A percentile compares a stretch with the other conserved stretches of the same genome.
phyloP scores from a whole-genome alignment of 1,139 yeast species.

The Yamadazyma mexicana region DNA sequence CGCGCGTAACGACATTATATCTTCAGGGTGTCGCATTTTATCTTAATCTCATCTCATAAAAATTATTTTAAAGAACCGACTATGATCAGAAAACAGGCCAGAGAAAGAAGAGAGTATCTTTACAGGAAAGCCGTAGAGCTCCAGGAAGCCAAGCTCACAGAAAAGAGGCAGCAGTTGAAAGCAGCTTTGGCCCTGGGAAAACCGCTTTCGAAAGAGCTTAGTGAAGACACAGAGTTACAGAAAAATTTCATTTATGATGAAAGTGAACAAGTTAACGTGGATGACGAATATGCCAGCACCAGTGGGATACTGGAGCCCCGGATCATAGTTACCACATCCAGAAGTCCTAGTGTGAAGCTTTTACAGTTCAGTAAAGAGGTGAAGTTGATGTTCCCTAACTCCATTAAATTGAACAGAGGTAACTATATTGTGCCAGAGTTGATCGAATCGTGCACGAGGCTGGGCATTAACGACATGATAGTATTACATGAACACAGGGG shows the following conservation, averaged over 20 bases:
- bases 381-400: slow-evolving; percentile 84
- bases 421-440: slow-evolving; percentile 82
- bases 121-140: slow-evolving; percentile 86
- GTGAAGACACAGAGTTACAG: slow-evolving; percentile 82
- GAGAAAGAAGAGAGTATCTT: slow-evolving; percentile 91
- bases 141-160: slow-evolving; percentile 83
- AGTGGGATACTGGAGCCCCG: slow-evolving; percentile 94
- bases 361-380: slow-evolving; percentile 93
- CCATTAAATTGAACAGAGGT: slow-evolving; percentile 90
- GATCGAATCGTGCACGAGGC: slow-evolving; percentile 75
- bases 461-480: slow-evolving; percentile 75
- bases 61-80: not conserved
- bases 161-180: slow-evolving; percentile 82
- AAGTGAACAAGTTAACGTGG: slow-evolving; percentile 61
- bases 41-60: slow-evolving; percentile 13
- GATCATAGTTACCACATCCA: slow-evolving; percentile 86
- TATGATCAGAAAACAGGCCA: slow-evolving; percentile 85
- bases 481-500: slow-evolving; percentile 96
- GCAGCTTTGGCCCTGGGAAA: slow-evolving; percentile 91
- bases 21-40: not conserved
- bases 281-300: slow-evolving; percentile 87
- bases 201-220: slow-evolving; percentile 83
- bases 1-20: not conserved
- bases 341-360: slow-evolving; percentile 84
- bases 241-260: slow-evolving; percentile 85